Evolutionary conservation across 352 stramenopile species (phyloP).

Genomic region (Pythium myriotylum): DNA sequence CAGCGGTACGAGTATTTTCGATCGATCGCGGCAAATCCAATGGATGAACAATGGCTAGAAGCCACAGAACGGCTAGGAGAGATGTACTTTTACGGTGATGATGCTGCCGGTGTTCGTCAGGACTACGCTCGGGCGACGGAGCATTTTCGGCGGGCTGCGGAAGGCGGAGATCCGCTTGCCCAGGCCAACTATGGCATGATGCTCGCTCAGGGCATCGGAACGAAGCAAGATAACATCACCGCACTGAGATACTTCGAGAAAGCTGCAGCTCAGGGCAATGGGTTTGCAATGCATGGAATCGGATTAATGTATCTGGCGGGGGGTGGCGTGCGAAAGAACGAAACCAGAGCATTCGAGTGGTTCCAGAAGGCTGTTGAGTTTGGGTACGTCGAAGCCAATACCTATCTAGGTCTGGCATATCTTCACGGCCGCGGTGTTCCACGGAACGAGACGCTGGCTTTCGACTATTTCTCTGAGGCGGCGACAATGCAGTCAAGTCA

Average conservation of each 20-base stretch:
- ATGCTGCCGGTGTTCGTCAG: slow-evolving; percentile 49
- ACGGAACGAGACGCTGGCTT: slow-evolving; percentile 49
- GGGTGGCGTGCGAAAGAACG: slow-evolving; percentile 57
- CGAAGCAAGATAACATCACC: slow-evolving; percentile 55
- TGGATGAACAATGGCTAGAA: slow-evolving; percentile 58
- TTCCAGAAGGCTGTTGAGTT: slow-evolving; percentile 60
- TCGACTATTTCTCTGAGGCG: slow-evolving; percentile 66
- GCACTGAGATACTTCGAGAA: slow-evolving; percentile 64
- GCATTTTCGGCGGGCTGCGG: slow-evolving; percentile 71
- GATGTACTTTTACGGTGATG: slow-evolving; percentile 76
- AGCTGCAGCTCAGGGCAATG: slow-evolving; percentile 53
- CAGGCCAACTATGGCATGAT: slow-evolving; percentile 79
- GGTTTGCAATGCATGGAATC: slow-evolving; percentile 69
- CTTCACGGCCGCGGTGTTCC: slow-evolving; percentile 56
- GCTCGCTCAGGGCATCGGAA: slow-evolving; percentile 64
- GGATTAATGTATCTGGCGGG: slow-evolving; percentile 65
- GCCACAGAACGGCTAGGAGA: slow-evolving; percentile 69
- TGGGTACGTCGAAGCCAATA: slow-evolving; percentile 70
- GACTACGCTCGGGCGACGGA: slow-evolving; percentile 51
- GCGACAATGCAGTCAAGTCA: slow-evolving; percentile 51
- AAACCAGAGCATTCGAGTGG: slow-evolving; percentile 55
- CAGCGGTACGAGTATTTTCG: slow-evolving; percentile 72
- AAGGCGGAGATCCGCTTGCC: slow-evolving; percentile 59
- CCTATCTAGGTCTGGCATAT: slow-evolving; percentile 69
- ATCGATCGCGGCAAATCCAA: slow-evolving; percentile 54